Conservation (phyloP, 78 protist genomes). For the Dictyostelium capitatum region DNA sequence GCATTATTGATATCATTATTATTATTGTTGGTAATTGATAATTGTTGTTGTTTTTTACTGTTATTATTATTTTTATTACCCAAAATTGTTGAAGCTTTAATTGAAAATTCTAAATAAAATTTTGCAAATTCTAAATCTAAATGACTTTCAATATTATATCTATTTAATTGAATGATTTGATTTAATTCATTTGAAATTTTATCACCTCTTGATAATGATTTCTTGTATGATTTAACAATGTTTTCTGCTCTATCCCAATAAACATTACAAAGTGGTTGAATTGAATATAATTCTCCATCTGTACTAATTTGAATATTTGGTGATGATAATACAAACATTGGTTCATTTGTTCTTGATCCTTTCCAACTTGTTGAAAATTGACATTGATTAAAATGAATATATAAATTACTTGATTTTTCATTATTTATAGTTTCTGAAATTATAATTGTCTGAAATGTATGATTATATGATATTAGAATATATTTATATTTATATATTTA, state of each 20-base stretch:
- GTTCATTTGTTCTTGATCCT: slow-evolving; percentile 38
- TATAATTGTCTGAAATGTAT: slow-evolving; percentile 20
- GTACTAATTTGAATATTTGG: slow-evolving; percentile 70
- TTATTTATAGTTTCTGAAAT: slow-evolving; percentile 24
- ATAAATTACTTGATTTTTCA: slow-evolving; percentile 26
- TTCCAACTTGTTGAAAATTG: slow-evolving; percentile 49
- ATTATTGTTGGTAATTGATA: background rate
- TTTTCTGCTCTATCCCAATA: slow-evolving; percentile 55
- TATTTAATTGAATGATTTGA: background rate
- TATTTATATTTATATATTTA: background rate
- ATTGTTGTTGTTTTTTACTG: background rate
- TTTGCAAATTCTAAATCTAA: slow-evolving; percentile 1
- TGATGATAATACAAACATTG: slow-evolving; percentile 38
- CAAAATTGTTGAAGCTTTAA: background rate
- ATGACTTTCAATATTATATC: slow-evolving; percentile 13
- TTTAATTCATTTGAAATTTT: slow-evolving; percentile 23
- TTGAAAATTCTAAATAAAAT: slow-evolving; percentile 24
- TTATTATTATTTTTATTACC: background rate
- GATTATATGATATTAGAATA: background rate
- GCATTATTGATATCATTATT: too few species aligned
- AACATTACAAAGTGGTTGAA: slow-evolving; percentile 59
- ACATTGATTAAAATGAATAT: slow-evolving; percentile 59
- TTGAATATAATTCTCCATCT: slow-evolving; percentile 46
- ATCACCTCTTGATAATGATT: slow-evolving; percentile 42
- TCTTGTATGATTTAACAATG: slow-evolving; percentile 15